Evolutionary conservation across 306 rosid species (phyloP).

Genomic region (Vigna unguiculata): DNA sequence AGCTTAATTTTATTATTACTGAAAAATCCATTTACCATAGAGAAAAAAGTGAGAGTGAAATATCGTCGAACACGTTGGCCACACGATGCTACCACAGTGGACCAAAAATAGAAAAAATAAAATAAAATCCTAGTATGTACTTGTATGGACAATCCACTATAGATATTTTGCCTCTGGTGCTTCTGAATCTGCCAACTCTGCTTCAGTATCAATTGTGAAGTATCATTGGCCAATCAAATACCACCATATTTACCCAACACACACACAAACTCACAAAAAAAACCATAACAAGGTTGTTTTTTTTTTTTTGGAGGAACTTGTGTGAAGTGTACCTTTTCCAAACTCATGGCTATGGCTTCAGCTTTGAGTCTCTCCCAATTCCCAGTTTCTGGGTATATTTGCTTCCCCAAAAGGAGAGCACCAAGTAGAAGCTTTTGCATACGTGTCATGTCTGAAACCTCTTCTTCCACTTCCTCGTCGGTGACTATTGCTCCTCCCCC

Average conservation of each 20-base stretch:
- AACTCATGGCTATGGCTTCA: slow-evolving; percentile 75
- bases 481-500: slow-evolving; percentile 69
- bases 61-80: slow-evolving; percentile 1
- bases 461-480: slow-evolving; percentile 58
- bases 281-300: neutral
- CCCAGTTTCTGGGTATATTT: slow-evolving; percentile 48
- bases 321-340: neutral
- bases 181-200: slow-evolving; percentile 30
- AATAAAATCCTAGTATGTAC: neutral
- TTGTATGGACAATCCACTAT: neutral
- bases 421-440: slow-evolving; percentile 50
- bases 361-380: slow-evolving; percentile 56
- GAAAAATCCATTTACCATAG: no score
- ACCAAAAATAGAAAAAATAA: no score
- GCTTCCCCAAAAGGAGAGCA: slow-evolving; percentile 41
- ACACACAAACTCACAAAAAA: neutral
- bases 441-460: slow-evolving; percentile 63
- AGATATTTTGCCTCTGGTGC: slow-evolving; percentile 28
- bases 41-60: neutral
- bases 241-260: neutral
- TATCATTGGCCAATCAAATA: neutral
- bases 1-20: no score
- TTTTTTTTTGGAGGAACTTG: neutral
- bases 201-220: neutral
- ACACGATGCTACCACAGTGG: neutral